Evolutionary conservation across 768 basidiomycete genomes (phyloP).

Genomic region (Tephrocybe rancida): DNA sequence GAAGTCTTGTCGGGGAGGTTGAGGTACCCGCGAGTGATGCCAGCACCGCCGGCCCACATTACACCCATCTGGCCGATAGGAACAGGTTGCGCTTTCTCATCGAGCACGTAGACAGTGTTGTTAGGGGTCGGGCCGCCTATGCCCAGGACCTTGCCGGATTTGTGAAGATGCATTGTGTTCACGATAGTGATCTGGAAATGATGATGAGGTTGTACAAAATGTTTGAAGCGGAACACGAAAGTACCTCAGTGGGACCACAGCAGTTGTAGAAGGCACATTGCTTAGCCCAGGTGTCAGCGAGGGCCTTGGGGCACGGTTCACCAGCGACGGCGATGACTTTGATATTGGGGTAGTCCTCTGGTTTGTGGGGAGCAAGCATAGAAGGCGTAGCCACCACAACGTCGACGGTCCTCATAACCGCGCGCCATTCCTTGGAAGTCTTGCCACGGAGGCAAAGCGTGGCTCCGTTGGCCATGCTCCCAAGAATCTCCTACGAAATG

Average conservation of each 20-base stretch:
- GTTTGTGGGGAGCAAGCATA: conserved; percentile 49
- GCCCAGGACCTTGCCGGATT: conserved; percentile 35
- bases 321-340: conserved; percentile 52
- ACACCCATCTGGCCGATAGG: conserved; percentile 37
- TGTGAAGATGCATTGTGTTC: conserved; percentile 51
- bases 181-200: conserved; percentile 46
- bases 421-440: conserved; percentile 49
- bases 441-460: conserved; percentile 58
- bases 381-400: conserved; percentile 56
- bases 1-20: conserved; percentile 54
- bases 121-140: too few species aligned
- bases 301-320: conserved; percentile 50
- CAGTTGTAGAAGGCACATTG: conserved; percentile 46
- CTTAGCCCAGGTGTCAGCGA: conserved; percentile 44
- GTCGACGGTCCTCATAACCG: conserved; percentile 48
- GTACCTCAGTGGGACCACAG: conserved; percentile 56
- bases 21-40: conserved; percentile 56
- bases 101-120: conserved; percentile 34
- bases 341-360: conserved; percentile 52
- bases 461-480: conserved; percentile 50
- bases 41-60: conserved; percentile 58
- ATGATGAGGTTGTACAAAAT: background rate
- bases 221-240: background rate
- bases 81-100: conserved; percentile 37
- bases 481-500: conserved; percentile 57